Percentiles rank a stretch among this genome's conserved stretches.
Conservation (phyloP, 139 green algal species). For the Coelastrella sp. region DNA sequence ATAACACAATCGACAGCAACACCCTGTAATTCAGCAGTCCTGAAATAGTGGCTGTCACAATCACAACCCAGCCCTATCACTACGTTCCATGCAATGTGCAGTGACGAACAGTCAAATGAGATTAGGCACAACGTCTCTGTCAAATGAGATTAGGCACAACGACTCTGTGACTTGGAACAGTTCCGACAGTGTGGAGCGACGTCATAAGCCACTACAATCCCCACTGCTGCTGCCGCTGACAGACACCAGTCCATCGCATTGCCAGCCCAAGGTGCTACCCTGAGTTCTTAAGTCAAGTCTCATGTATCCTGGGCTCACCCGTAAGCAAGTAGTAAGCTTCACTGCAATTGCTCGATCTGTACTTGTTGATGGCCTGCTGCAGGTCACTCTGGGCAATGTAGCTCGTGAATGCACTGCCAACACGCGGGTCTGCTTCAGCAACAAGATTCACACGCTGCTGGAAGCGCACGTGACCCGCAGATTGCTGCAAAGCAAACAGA, state of each 20-base stretch:
- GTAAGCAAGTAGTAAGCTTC: constrained; percentile 54
- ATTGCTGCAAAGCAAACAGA: neutral
- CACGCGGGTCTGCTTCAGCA: neutral
- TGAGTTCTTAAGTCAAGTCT: neutral
- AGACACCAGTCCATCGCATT: neutral
- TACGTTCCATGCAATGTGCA: no score
- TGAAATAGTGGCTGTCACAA: no score
- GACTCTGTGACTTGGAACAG: no score
- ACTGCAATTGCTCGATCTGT: constrained; percentile 40
- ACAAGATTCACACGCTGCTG: constrained; percentile 9
- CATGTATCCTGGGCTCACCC: neutral
- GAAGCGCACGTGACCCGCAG: constrained; percentile 21
- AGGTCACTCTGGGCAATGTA: constrained; percentile 43
- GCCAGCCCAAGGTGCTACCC: neutral
- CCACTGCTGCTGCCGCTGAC: no score
- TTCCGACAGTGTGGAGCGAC: no score
- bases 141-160: no score
- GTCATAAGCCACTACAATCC: no score
- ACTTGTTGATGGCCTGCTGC: constrained; percentile 51
- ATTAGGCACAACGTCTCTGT: no score
- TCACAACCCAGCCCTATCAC: no score
- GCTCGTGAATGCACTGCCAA: constrained; percentile 42
- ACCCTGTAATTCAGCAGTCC: no score
- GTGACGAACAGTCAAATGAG: no score
- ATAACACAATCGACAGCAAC: neutral